Evolutionary conservation across 2,329 filamentous ascomycete genomes (phyloP).

Genomic region (Sporothrix luriei): DNA sequence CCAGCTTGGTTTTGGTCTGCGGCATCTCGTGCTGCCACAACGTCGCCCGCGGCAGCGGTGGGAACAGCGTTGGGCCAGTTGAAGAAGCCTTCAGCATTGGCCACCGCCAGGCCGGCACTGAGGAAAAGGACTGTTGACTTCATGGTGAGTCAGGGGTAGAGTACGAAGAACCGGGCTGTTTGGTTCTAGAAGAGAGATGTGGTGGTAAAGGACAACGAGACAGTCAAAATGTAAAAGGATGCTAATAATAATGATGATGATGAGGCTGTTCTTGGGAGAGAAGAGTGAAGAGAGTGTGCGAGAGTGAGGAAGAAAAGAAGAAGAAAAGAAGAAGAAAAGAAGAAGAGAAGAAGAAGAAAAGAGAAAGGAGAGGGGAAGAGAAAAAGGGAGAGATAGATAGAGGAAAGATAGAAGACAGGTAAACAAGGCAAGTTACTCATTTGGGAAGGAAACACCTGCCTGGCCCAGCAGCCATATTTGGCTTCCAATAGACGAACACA

Average conservation of each 20-base stretch:
- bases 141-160: constrained; percentile 31
- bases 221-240: constrained; percentile 25
- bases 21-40: constrained; percentile 19
- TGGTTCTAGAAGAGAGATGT: not conserved
- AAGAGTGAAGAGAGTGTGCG: not conserved
- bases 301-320: not conserved
- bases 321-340: constrained; percentile 1
- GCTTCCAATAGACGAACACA: not conserved
- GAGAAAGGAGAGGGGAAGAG: not conserved
- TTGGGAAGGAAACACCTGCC: constrained; percentile 6
- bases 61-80: constrained; percentile 11
- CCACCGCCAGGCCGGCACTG: constrained; percentile 31
- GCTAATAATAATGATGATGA: constrained; percentile 31
- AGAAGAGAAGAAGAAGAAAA: not conserved
- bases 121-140: constrained; percentile 33
- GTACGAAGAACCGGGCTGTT: not conserved
- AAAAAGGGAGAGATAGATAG: not conserved
- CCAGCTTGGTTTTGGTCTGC: not conserved
- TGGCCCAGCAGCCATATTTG: constrained; percentile 3
- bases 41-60: not conserved
- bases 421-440: not conserved
- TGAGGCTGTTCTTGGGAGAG: constrained; percentile 28
- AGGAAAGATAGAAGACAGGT: not conserved
- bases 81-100: constrained; percentile 30
- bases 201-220: constrained; percentile 20